Evolutionary conservation across 176 grass and related monocot genomes (phyloP).

Genomic region (Oropetium thomaeum): DNA sequence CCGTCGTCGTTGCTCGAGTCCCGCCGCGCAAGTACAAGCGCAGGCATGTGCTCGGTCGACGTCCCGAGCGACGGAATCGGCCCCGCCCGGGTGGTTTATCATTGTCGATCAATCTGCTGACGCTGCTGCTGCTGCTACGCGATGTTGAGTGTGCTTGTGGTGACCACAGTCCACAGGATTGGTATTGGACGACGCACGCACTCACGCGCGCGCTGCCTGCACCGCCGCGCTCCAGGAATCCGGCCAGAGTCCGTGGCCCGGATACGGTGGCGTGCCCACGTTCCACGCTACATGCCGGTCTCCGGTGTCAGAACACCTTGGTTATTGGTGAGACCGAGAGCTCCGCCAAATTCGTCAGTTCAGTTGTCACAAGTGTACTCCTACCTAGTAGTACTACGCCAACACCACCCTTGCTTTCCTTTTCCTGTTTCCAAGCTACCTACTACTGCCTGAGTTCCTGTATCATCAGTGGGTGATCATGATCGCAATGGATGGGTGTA

Average conservation of each 20-base stretch:
- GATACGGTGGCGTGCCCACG: neutral
- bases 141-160: neutral
- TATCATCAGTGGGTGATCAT: neutral
- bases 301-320: neutral
- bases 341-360: neutral
- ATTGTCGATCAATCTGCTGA: neutral
- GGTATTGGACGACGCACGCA: neutral
- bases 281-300: neutral
- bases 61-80: neutral
- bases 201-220: neutral
- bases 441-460: neutral
- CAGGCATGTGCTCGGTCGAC: too few relatives aligned
- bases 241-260: neutral
- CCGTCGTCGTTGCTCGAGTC: neutral
- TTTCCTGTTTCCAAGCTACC: neutral
- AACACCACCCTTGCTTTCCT: neutral
- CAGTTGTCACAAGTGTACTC: too few relatives aligned
- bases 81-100: neutral
- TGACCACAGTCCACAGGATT: neutral
- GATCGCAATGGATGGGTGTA: neutral
- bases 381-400: too few relatives aligned
- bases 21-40: neutral
- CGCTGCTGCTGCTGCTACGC: neutral
- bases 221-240: neutral
- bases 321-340: too few relatives aligned